Percentiles rank a stretch among this genome's conserved stretches.
Conservation (phyloP, 2,329 filamentous ascomycete species). For the Cytospora piceicola region DNA sequence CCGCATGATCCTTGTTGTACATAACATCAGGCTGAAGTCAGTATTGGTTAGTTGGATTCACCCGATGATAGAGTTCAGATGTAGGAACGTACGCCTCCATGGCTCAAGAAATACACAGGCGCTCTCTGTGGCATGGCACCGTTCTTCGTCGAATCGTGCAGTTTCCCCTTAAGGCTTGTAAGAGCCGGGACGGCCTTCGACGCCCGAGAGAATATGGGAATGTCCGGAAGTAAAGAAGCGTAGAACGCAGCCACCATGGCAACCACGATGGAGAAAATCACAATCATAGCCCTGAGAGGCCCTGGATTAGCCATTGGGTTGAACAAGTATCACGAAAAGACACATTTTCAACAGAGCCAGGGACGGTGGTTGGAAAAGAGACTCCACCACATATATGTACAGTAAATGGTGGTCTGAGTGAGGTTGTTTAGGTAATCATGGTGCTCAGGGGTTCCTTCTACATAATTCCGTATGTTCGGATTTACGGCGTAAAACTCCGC, state of each 20-base stretch:
- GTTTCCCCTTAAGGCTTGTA: background rate
- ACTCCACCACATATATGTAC: background rate
- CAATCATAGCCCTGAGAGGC: conserved; percentile 19
- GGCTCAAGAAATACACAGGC: conserved; percentile 55
- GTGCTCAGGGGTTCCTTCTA: background rate
- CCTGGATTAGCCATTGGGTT: conserved; percentile 18
- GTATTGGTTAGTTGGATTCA: background rate
- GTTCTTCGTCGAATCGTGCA: conserved; percentile 1
- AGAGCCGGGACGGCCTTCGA: conserved; percentile 10
- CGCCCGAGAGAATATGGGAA: conserved; percentile 16
- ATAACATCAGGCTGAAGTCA: conserved; percentile 62
- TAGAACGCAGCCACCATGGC: conserved; percentile 24
- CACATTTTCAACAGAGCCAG: conserved; percentile 13
- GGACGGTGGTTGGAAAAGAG: background rate
- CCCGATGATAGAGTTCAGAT: conserved; percentile 1
- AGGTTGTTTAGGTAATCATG: conserved; percentile 26
- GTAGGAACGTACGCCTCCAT: conserved; percentile 51
- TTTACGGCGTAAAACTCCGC: background rate
- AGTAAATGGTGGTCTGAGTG: no score
- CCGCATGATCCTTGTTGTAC: conserved; percentile 70
- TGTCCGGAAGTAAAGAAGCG: conserved; percentile 8
- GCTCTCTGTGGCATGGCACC: conserved; percentile 37
- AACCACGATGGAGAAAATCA: conserved; percentile 9
- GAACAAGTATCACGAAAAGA: background rate
- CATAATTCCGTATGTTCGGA: background rate